Percentiles rank a stretch among this genome's conserved stretches.
phyloP scores from a whole-genome alignment of 108 stramenopile genomes.

The Cyclotella baltica region DNA sequence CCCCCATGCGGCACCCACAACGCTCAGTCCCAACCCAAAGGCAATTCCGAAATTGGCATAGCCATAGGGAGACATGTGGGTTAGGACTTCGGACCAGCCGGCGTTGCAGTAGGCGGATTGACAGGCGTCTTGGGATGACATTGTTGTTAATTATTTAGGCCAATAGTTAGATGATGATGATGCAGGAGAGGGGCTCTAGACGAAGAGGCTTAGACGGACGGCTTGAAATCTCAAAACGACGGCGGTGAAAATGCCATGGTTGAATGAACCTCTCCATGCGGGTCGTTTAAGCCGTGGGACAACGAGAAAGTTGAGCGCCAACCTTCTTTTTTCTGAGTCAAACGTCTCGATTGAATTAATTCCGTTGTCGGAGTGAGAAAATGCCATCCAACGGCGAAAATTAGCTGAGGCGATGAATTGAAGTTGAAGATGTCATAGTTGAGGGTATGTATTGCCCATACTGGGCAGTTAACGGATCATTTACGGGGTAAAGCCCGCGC shows the following conservation, averaged over 20 bases:
- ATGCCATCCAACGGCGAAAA: not conserved
- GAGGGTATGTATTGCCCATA: too few species aligned
- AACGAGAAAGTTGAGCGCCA: not conserved
- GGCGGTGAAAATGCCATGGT: slow-evolving; percentile 2
- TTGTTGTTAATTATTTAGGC: too few species aligned
- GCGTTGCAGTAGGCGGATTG: slow-evolving; percentile 78
- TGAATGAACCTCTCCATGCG: not conserved
- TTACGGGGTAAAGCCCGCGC: too few species aligned
- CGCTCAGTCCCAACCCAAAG: slow-evolving; percentile 94
- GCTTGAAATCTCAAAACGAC: not conserved
- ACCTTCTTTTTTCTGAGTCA: not conserved
- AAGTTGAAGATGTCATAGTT: not conserved
- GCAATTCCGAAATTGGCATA: slow-evolving; percentile 97
- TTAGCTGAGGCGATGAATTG: not conserved
- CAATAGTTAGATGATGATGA: not conserved
- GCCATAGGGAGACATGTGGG: slow-evolving; percentile 98
- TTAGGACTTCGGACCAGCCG: slow-evolving; percentile 97
- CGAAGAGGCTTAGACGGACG: not conserved
- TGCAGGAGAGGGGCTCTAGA: not conserved
- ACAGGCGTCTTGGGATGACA: slow-evolving; percentile 58
- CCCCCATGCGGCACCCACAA: slow-evolving; percentile 98
- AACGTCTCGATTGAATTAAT: not conserved
- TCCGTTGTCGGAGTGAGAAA: not conserved
- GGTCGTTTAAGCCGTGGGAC: not conserved
- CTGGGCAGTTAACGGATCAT: too few species aligned